Base-by-base conservation (phyloP, 2,329 filamentous ascomycete species). In the Thelonectria blattea region DNA sequence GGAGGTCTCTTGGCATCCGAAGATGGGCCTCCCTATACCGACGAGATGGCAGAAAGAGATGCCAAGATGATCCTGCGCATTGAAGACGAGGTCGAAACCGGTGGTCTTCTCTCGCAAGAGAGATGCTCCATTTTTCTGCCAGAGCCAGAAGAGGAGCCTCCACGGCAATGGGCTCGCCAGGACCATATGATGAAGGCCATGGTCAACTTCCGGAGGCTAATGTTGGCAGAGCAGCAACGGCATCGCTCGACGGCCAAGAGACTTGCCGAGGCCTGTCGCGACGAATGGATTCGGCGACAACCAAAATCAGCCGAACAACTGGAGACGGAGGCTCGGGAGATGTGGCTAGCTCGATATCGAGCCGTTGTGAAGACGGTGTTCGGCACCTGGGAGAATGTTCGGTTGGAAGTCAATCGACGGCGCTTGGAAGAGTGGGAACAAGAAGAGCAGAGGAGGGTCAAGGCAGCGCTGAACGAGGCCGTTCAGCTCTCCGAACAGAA, bases 151-250 rank as follows among this genome's bases (percentile, higher is more conserved):
- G 88, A 91, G 58, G 91, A 96, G 68, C 91, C 91, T 0, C 85
- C 87, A 0, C 83, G 85, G 53, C 92, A 95, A 70, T 98, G 92
- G 81, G 88, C 90, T n/a, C 93, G 96, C 67, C 85, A 87, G 71
- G 93, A 98, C 71, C 91, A 98, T 72, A 83, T 98, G 54, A 82
- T 91, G 47, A 88, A 89, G 48, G 93, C 96, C 62, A 89, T 91
- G 60, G 73, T 89, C 12, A 90, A 93, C 68, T 94, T 98, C 68
- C 88, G 91, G 49, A 91, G 88, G 69, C 81, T 98, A 37, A 86
- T 98, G 78, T 77, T 89, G 3, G 85, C 87, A 58, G 95, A 99
- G 74, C 91, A 93, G 67, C 86, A 86, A 64, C 84, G 88, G 12
- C 94, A 98, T 75, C 87, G 87, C 37, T 81, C 85, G n/a, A 81